Conservation (phyloP, 148 eudicot species). For the Vaccinium myrtillus region DNA sequence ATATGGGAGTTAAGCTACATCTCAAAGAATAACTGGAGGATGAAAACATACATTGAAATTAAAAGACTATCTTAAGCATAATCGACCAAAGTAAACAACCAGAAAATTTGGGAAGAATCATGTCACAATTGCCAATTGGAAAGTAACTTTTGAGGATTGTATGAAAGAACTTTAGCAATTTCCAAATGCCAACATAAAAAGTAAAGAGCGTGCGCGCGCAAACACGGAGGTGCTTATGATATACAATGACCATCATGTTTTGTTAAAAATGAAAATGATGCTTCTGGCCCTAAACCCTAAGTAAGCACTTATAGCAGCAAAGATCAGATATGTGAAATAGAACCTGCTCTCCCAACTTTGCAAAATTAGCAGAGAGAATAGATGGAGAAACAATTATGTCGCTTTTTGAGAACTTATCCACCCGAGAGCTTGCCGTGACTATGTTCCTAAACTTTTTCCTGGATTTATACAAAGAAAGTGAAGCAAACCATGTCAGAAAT, state of each 20-base stretch:
- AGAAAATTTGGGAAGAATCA: neutral
- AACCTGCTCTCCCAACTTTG: conserved; percentile 99
- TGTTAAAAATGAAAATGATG: neutral
- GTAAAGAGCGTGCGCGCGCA: neutral
- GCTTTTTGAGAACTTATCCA: conserved; percentile 87
- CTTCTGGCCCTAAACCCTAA: neutral
- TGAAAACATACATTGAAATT: neutral
- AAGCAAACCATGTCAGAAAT: conserved; percentile 10
- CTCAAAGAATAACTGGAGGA: neutral
- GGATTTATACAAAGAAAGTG: conserved; percentile 14
- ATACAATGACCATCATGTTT: neutral
- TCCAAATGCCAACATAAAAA: neutral
- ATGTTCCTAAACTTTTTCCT: conserved; percentile 65
- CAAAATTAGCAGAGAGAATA: conserved; percentile 92
- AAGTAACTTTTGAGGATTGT: neutral
- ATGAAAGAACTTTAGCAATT: neutral
- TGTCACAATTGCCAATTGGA: neutral
- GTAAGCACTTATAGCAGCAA: neutral
- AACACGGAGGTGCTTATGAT: neutral
- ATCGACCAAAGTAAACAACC: neutral
- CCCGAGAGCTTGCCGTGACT: conserved; percentile 84
- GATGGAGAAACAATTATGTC: conserved; percentile 99
- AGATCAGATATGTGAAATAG: conserved; percentile 1
- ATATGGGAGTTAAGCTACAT: conserved; percentile 22
- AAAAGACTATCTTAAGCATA: neutral